Base-by-base conservation (phyloP, 257 asterid species). In the Ilex asprella region DNA sequence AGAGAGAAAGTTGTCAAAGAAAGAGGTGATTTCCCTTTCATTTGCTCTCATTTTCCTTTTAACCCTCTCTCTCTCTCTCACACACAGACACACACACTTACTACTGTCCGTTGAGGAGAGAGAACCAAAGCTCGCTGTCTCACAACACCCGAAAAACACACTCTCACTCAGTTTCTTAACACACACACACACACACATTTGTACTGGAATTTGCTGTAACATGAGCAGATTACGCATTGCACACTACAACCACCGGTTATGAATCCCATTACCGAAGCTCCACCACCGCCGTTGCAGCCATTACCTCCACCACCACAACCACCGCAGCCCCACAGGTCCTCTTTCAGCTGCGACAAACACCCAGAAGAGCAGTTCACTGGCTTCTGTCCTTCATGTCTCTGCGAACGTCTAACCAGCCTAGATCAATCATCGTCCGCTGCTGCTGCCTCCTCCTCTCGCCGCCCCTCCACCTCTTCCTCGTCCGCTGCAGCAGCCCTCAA, bases 331-430 rank as follows among this genome's bases (percentile, higher is more conserved):
- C 97, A 84, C 67, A 92, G 95, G 30, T 82, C 94, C 6, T 87
- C 97, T 1, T 87, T 87, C 83, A 87, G 93, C 61, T 90, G 97
- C 67, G 95, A 85, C 80, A 82, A 79, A 58, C 97, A 90, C 75
- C 95, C 97, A 0, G 70, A 62, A 62, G 96, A 90, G 82, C 80
- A 85, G 61, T 90, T 87, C 76, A 70, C 81, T 1, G 97, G 96
- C 7, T 90, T 90, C 72, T 90, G 97, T 56, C 93, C 95, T n/a
- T 83, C 87, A 41, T 90, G 97, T 59, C 95, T 90, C 71, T 83
- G 87, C 73, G 95, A 90, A 55, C 95, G 97, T 56, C 95, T 90
- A 73, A 82, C 83, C 67, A 80, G 84, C 7, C 74, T 90, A 59
- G 96, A 90, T 69, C 73, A 69, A 39, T 79, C 92, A 55, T 73